Conservation (phyloP, 352 stramenopile genomes). For the Phytophthora colocasiae region DNA sequence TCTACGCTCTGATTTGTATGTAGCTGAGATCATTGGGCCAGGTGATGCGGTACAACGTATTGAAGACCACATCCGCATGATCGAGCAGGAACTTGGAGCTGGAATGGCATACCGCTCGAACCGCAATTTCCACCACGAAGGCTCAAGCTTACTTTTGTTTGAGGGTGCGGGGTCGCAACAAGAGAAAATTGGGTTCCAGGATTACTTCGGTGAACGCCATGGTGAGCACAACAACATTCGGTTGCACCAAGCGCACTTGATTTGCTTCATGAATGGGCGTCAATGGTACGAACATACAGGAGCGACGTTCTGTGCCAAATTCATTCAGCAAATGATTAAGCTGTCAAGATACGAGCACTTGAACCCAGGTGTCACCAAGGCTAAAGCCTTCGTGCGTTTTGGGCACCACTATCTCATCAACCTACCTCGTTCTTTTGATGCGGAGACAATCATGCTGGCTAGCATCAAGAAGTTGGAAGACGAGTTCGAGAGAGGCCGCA, state of each 20-base stretch:
- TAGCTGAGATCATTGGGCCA: conserved; percentile 73
- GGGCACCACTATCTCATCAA: conserved; percentile 86
- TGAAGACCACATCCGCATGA: conserved; percentile 66
- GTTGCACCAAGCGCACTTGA: conserved; percentile 75
- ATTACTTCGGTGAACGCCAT: conserved; percentile 68
- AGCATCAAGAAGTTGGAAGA: conserved; percentile 80
- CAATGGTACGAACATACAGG: conserved; percentile 75
- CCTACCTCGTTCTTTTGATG: conserved; percentile 77
- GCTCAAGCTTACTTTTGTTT: conserved; percentile 73
- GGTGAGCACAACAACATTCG: conserved; percentile 55
- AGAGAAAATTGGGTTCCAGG: conserved; percentile 75
- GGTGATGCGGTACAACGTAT: conserved; percentile 66
- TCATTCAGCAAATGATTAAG: conserved; percentile 85
- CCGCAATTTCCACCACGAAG: conserved; percentile 63
- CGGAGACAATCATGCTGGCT: conserved; percentile 71
- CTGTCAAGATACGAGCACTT: conserved; percentile 71
- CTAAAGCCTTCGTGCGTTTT: conserved; percentile 78
- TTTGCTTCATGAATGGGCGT: conserved; percentile 76
- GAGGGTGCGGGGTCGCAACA: conserved; percentile 70
- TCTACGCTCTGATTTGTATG: conserved; percentile 72
- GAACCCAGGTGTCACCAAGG: conserved; percentile 48
- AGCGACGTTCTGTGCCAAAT: conserved; percentile 67
- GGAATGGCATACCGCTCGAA: conserved; percentile 51
- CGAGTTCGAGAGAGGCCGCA: conserved; percentile 80
- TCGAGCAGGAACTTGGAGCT: conserved; percentile 74